Base-by-base conservation (phyloP, 768 basidiomycete genomes). In the Rhizopogon roseolus region DNA sequence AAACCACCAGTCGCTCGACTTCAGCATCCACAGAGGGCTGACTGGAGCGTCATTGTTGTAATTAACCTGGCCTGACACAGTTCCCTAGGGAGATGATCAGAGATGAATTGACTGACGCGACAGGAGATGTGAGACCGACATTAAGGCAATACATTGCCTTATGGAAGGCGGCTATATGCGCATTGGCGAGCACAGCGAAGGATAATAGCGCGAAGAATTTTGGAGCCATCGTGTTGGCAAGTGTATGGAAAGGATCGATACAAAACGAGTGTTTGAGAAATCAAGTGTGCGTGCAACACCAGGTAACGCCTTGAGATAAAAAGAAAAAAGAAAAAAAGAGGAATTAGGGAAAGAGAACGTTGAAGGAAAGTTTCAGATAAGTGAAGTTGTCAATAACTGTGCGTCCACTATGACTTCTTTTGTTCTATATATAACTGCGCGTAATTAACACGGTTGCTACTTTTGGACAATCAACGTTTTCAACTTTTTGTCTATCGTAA, bases 61-160 rank as follows among this genome's bases (percentile, higher is more conserved):
- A 55, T 78, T 66, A 3, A 67, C 59, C 3, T 41, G 32, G 19
- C 67, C 64, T 4, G 58, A 32, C 17, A 43, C 37, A 14, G 55
- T 64, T 34, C 72, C 74, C 74, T 76, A 45, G 0, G 37, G 32
- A 14, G 46, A 17, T 2, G 11, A 14, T 16, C 9, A 25, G 44
- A 11, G 6, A 7, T 34, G 34, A 32, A 39, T 11, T 25, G 25
- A 16, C 13, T 41, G 1, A 34, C 5, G 40, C 25, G 9, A 34
- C 13, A 49, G 17, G 19, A 32, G n/a, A 10, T 22, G 11, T 17
- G 36, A 17, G 27, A 46, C 46, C 39, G 1, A 78, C 78, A 59
- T 78, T 72, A 4, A 73, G 50, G 54, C 76, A 77, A 58, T 73
- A 80, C 78, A 79, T 80, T 40, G 70, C 72, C 57, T 71, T 65